phyloP scores from a whole-genome alignment of 1,139 yeast species.

The Pichia sp. region DNA sequence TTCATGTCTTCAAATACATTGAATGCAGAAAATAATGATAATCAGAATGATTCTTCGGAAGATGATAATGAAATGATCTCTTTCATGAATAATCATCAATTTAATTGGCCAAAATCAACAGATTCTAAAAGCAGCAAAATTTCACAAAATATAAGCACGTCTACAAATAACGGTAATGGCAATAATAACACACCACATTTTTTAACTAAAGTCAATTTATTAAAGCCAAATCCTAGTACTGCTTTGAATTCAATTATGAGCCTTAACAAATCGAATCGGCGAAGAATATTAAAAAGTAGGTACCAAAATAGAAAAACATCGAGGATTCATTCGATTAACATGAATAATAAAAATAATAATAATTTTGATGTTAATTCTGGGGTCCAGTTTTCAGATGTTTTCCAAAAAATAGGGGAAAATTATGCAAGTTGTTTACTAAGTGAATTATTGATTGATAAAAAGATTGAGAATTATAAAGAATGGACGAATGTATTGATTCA shows the following conservation, averaged over 20 bases:
- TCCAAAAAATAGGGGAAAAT: constrained; percentile 31
- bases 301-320: constrained; percentile 7
- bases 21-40: not conserved
- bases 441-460: constrained; percentile 70
- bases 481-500: constrained; percentile 48
- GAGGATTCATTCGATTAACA: constrained; percentile 5
- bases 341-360: constrained; percentile 22
- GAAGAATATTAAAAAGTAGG: constrained; percentile 14
- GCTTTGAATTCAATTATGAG: not conserved
- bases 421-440: constrained; percentile 42
- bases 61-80: constrained; percentile 31
- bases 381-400: constrained; percentile 28
- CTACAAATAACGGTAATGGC: not conserved
- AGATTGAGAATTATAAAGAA: constrained; percentile 47
- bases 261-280: constrained; percentile 6
- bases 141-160: not conserved
- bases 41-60: constrained; percentile 8
- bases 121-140: constrained; percentile 1
- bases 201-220: constrained; percentile 2
- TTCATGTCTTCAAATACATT: not conserved
- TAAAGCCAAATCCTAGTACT: constrained; percentile 2
- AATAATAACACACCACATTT: constrained; percentile 3
- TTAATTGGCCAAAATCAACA: constrained; percentile 22
- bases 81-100: constrained; percentile 24
- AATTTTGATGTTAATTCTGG: constrained; percentile 20